Base-by-base conservation (phyloP, 106 monocot species). In the Dactylorhiza incarnata region DNA sequence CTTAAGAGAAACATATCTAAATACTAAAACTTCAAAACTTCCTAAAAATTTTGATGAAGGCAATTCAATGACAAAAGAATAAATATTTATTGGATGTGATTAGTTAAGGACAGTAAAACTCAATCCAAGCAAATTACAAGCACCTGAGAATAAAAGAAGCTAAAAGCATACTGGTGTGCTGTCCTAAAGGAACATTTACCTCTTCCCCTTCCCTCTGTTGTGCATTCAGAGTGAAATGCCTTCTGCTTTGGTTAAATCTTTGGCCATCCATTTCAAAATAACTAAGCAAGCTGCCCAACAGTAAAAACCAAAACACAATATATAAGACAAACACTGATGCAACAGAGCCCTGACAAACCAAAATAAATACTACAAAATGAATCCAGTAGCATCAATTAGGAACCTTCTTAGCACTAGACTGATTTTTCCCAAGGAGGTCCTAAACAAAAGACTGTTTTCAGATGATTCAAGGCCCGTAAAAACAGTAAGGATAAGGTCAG, bases 251-350 rank as follows among this genome's bases (percentile, higher is more conserved):
- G 16, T 69, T 69, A 44, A 69, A 45, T 69, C 69, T 69, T 69
- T 69, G 69, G 24, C 45, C 69, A 69, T 69, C 69, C 69, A 69
- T 69, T 52, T 69, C 69, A 69, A 46, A 69, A 17, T 24, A 69
- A 69, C 29, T 65, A 65, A 29, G 7, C 65, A 10, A 65, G 29
- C 24, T 61, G 19, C 23, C 23, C n/a, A 22, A 61, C 12, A 2
- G 22, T 65, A 24, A 65, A 26, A 5, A 26, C 12, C 26, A 10
- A 65, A 65, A 59, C 24, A 29, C 12, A 65, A 65, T 65, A 26
- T 26, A 65, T 65, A 26, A 65, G 29, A 65, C 26, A 65, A 65
- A 13, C 29, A 65, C 3, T 12, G 29, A 26, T 2, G 58, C 29
- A 65, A 65, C 24, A 65, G 29, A 65, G 29, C 0, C 4, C 5